Base-by-base conservation (phyloP, 2,329 filamentous ascomycete species). In the Penicillium sp. region DNA sequence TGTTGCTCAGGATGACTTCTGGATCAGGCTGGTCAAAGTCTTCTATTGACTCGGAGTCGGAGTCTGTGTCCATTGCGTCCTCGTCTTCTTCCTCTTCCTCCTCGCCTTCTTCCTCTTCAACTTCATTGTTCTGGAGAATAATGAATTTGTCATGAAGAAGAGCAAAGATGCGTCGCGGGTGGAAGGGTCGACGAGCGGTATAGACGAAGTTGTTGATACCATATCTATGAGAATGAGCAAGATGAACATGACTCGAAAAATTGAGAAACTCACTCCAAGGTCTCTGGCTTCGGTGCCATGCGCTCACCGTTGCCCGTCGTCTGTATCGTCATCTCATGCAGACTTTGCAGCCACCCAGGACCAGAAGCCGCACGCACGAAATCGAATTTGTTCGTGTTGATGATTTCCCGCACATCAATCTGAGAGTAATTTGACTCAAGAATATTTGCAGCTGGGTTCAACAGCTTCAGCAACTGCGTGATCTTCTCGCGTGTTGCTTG, bases 181-280 rank as follows among this genome's bases (percentile, higher is more conserved):
- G 72, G 48, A 78, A 77, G 14, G 84, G 84, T 0, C 81, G 74
- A 7, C 82, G 76, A 0, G 83, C 81, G 1, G 79, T 76, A 67
- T 90, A 90, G 11, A 90, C 84, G 60, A 89, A 89, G 65, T 84
- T 90, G 34, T 83, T 81, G 10, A 90, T 86, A 7, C 85, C 85
- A 64, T 89, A 89, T 58, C 76, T 79, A 42, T 27, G 40, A 7
- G 3, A 13, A 13, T 36, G 40, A 59, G 50, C 23, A 38, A 34
- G n/a, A 14, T 14, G 4, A 30, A 9, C 11, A 18, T n/a, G 7
- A 16, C 35, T 9, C 5, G 35, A 26, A 13, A 19, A 48, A 13
- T 8, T 29, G 32, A 13, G 2, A 44, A 16, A 67, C 74, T 61
- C 69, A 81, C 76, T 89, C 87, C 51, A 89, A 78, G 0, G 86